phyloP scores from a whole-genome alignment of 1,284 basidiomycete genomes.

The Hypsizygus ulmarius region DNA sequence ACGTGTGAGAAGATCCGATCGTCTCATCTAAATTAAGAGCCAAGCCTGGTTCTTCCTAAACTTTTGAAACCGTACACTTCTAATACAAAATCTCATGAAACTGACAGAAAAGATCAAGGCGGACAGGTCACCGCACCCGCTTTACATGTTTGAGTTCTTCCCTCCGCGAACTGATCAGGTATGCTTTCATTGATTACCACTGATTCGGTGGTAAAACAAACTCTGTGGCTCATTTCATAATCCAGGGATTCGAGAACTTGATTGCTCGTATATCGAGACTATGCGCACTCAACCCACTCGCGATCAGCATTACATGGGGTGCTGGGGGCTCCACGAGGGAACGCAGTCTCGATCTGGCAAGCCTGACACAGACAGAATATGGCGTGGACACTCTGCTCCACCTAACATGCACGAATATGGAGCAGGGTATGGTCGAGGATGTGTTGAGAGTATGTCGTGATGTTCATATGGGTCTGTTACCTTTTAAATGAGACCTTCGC shows the following conservation, averaged over 20 bases:
- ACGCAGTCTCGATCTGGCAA: constrained; percentile 83
- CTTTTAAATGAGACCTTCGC: constrained; percentile 3
- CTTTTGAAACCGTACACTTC: too few relatives aligned
- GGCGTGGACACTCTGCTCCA: constrained; percentile 87
- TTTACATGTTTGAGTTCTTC: constrained; percentile 94
- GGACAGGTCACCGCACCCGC: constrained; percentile 49
- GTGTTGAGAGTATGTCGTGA: constrained; percentile 65
- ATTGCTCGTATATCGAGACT: constrained; percentile 79
- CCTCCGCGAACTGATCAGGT: constrained; percentile 91
- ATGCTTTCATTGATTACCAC: constrained; percentile 6
- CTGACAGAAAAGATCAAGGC: constrained; percentile 60
- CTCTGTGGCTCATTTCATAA: constrained; percentile 14
- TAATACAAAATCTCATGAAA: too few relatives aligned
- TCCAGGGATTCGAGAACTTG: constrained; percentile 83
- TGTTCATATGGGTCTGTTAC: background rate
- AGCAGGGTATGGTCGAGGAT: constrained; percentile 82
- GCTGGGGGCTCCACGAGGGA: constrained; percentile 94
- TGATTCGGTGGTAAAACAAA: constrained; percentile 4
- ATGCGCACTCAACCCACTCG: constrained; percentile 66
- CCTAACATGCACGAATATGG: constrained; percentile 98
- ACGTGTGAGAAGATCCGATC: constrained; percentile 8
- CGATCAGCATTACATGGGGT: constrained; percentile 93
- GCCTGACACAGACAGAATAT: constrained; percentile 67
- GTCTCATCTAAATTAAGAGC: constrained; percentile 1
- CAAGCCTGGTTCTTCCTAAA: background rate